These are phyloP conservation scores for Globisporangium camurandrum DNA, from an alignment of 352 stramenopile genomes.

Conservation along the genomic window DNA sequence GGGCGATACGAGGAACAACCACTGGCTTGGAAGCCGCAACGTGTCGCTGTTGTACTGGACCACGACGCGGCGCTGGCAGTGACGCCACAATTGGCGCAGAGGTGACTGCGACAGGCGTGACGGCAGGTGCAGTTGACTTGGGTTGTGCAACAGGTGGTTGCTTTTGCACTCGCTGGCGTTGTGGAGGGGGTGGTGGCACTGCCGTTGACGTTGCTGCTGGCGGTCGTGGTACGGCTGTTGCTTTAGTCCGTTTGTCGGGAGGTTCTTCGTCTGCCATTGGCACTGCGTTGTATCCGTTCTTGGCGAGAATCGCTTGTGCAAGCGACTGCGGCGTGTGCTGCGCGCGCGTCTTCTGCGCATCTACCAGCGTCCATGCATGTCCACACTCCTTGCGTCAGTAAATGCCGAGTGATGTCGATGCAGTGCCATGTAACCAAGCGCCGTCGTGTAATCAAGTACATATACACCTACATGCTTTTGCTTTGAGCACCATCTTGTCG, in stretches of 20 bases:
- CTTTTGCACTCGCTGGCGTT: no score
- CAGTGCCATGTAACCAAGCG: no score
- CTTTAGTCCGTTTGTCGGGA: no score
- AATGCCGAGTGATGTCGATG: no score
- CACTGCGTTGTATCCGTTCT: conserved; percentile 42
- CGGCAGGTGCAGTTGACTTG: no score
- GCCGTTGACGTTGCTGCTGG: neutral
- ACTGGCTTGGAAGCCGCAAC: no score
- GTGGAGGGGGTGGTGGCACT: no score
- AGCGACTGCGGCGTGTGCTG: conserved; percentile 56
- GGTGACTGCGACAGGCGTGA: no score
- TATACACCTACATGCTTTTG: conserved; percentile 42
- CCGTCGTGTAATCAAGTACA: no score
- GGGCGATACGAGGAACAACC: neutral
- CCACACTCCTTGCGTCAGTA: neutral
- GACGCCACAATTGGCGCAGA: no score
- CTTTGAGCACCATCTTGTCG: conserved; percentile 61
- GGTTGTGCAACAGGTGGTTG: no score
- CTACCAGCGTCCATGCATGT: conserved; percentile 14
- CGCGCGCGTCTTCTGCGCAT: conserved; percentile 36
- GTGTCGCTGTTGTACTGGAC: neutral
- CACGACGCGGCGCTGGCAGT: neutral
- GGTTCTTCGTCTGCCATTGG: neutral
- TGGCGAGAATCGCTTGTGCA: conserved; percentile 48
- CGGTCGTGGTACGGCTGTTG: neutral